Conservation (phyloP, 2,329 filamentous ascomycete species). For the Xylaria digitata region DNA sequence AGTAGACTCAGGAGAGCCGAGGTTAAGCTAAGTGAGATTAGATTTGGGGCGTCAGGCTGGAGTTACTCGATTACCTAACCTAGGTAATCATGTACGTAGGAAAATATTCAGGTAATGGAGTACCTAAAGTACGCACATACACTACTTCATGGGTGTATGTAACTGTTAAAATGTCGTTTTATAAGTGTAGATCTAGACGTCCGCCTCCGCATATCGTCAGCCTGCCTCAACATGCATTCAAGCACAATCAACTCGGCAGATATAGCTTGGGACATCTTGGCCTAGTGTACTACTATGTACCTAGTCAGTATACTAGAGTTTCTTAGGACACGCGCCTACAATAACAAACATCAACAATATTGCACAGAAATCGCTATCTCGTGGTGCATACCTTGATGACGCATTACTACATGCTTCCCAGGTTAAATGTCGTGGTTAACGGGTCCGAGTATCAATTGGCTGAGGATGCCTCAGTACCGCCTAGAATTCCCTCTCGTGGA, state of each 20-base stretch:
- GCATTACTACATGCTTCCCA: slow-evolving; percentile 1
- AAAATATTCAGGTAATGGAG: too few relatives aligned
- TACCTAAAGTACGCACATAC: too few relatives aligned
- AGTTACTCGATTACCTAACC: too few relatives aligned
- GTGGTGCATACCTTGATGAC: neutral
- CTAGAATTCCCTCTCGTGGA: neutral
- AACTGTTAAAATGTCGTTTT: too few relatives aligned
- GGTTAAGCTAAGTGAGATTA: too few relatives aligned
- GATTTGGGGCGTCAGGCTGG: too few relatives aligned
- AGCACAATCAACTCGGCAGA: neutral
- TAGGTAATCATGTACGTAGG: too few relatives aligned
- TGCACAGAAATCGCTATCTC: slow-evolving; percentile 10
- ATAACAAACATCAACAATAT: neutral
- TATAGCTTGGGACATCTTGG: slow-evolving; percentile 2
- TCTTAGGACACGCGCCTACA: neutral
- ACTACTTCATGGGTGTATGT: too few relatives aligned
- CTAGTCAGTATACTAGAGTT: neutral
- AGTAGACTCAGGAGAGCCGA: too few relatives aligned
- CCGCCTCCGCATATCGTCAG: neutral
- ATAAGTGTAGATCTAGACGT: too few relatives aligned
- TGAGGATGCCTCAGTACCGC: neutral
- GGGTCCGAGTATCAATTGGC: neutral
- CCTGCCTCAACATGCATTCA: neutral
- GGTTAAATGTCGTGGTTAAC: slow-evolving; percentile 14
- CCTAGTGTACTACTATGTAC: neutral